Evolutionary conservation across 2,329 filamentous ascomycete genomes (phyloP), one percentile per base, ranked within the genome.

Genomic region (Fragosphaeria purpurea): DNA sequence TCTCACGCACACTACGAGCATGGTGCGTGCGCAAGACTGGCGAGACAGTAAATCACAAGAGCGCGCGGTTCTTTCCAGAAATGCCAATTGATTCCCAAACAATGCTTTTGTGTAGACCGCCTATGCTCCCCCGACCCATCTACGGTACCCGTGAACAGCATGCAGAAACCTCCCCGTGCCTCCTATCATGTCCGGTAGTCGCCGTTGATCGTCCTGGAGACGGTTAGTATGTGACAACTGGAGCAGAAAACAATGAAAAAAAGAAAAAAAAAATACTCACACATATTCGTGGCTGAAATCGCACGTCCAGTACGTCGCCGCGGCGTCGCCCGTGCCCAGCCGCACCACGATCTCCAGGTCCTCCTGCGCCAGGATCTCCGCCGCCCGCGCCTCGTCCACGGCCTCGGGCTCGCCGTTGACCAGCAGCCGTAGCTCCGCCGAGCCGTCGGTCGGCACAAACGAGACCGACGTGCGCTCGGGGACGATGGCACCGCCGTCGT

Each of bases 241-340:
- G 47, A 34, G 22, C 34, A 22, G 22, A 31, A 5, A 31, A 4
- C 6, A 8, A 42, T 6, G 2, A 38, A 30, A 13, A 3, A n/a
- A 39, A 12, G 37, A 8, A 12, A 30, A 4, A 9, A 30, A 13
- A 3, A 7, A 34, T 22, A 64, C 61, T 65, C 56, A 63, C 64
- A 80, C 79, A 62, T 81, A 94, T 73, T 90, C 86, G 62, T 90
- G 86, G 62, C 84, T 88, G 59, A 90, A 88, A 65, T 94, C 88
- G 62, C 88, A 93, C 40, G 87, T 93, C 82, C 86, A 93, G 65
- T 88, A 87, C 5, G 82, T 79, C 1, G 84, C 83, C 64, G 84
- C 78, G 62, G 82, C 75, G 37, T 76, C 71, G 41, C 80, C 83
- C 44, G 84, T 85, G 32, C 85, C 86, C 50, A 94, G 64, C 52